Conservation (phyloP, 805 yeast species). For the Starmerella gropengiesseri region DNA sequence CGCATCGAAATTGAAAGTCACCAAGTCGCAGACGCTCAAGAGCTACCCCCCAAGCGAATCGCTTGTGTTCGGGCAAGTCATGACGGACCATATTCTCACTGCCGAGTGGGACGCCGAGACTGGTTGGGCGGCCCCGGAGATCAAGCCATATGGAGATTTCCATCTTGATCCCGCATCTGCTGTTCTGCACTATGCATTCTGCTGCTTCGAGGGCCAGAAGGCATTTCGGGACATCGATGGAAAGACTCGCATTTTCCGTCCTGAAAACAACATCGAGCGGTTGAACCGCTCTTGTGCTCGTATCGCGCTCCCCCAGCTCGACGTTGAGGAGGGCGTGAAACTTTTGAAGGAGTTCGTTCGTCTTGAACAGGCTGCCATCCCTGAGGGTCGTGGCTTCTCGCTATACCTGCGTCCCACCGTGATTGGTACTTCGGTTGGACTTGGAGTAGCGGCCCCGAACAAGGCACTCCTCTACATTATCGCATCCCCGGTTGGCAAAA, state of each 20-base stretch:
- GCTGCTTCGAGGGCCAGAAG: slow-evolving; percentile 91
- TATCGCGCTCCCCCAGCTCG: slow-evolving; percentile 81
- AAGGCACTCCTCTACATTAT: slow-evolving; percentile 76
- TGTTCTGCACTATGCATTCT: slow-evolving; percentile 92
- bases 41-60: slow-evolving; percentile 46
- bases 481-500: slow-evolving; percentile 94
- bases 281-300: slow-evolving; percentile 83
- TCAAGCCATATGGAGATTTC: slow-evolving; percentile 73
- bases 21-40: slow-evolving; percentile 40
- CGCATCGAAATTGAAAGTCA: slow-evolving; percentile 43
- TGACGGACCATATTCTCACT: slow-evolving; percentile 82
- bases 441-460: slow-evolving; percentile 78
- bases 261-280: slow-evolving; percentile 83
- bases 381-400: slow-evolving; percentile 78
- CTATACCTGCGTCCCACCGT: slow-evolving; percentile 88
- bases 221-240: slow-evolving; percentile 59
- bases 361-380: slow-evolving; percentile 68
- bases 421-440: slow-evolving; percentile 79
- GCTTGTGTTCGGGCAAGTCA: slow-evolving; percentile 58
- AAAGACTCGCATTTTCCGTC: slow-evolving; percentile 73
- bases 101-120: slow-evolving; percentile 64
- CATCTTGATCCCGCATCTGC: slow-evolving; percentile 77
- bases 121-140: slow-evolving; percentile 88
- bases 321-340: slow-evolving; percentile 62
- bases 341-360: slow-evolving; percentile 64